A percentile compares a stretch with the other conserved stretches of the same genome.
Conservation (phyloP, 306 rosid species). For the cucumber (Cucumis sativus) region DNA sequence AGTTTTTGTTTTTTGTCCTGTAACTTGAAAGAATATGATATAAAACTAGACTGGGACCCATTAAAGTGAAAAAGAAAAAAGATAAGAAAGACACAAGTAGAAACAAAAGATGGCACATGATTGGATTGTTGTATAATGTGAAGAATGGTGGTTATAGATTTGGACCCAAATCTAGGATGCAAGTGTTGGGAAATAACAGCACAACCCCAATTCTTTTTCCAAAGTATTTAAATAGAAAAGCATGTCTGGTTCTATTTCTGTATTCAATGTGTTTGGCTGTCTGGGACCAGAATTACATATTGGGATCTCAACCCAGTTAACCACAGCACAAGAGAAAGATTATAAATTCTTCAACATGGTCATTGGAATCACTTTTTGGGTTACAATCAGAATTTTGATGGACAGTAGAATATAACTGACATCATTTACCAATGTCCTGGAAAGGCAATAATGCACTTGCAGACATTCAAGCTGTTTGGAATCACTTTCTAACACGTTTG, state of each 20-base stretch:
- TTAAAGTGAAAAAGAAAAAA: background rate
- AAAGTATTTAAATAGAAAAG: background rate
- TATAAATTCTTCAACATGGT: no score
- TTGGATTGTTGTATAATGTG: background rate
- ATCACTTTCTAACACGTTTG: no score
- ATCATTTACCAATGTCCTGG: no score
- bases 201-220: background rate
- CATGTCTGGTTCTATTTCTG: background rate
- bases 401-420: no score
- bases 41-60: background rate
- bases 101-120: conserved; percentile 4
- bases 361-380: no score
- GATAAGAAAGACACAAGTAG: background rate
- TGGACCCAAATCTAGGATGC: background rate
- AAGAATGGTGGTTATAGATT: background rate
- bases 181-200: background rate
- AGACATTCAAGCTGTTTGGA: no score
- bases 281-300: background rate
- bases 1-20: background rate
- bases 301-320: no score
- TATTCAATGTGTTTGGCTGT: background rate
- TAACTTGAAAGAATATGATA: background rate
- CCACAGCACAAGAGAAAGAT: no score
- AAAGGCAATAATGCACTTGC: no score
- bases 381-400: no score